Evolutionary conservation across 805 yeast species (phyloP).

Genomic region (Yamadazyma olivae): DNA sequence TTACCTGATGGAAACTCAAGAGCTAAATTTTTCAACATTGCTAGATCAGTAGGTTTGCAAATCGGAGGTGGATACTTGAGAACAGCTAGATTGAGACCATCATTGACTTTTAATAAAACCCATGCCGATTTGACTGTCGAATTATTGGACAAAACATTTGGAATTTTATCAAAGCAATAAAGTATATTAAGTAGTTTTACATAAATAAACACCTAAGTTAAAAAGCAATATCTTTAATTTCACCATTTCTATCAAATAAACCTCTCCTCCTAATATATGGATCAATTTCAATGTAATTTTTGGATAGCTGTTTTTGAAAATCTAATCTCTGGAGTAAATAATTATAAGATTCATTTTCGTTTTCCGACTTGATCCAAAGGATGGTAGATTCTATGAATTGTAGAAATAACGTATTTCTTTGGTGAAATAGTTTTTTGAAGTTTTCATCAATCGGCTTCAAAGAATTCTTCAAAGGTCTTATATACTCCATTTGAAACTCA

Average conservation of each 20-base stretch:
- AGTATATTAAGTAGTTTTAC: too few relatives aligned
- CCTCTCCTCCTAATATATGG: conserved; percentile 78
- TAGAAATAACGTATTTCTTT: conserved; percentile 47
- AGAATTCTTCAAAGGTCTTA: conserved; percentile 57
- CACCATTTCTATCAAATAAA: conserved; percentile 69
- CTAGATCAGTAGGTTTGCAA: conserved; percentile 65
- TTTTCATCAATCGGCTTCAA: conserved; percentile 29
- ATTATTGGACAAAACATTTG: conserved; percentile 4
- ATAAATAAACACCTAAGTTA: neutral
- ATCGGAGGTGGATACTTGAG: conserved; percentile 80
- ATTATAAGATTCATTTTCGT: conserved; percentile 41
- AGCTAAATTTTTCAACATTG: conserved; percentile 53
- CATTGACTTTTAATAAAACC: conserved; percentile 42
- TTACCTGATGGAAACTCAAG: conserved; percentile 44
- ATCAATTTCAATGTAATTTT: conserved; percentile 66
- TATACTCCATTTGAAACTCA: conserved; percentile 50
- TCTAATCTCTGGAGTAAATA: conserved; percentile 50
- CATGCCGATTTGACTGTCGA: conserved; percentile 66
- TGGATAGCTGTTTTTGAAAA: conserved; percentile 50
- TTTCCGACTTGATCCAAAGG: conserved; percentile 66
- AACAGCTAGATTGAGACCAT: conserved; percentile 76
- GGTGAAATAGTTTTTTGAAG: conserved; percentile 5
- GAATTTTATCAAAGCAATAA: neutral
- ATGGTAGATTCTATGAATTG: conserved; percentile 61
- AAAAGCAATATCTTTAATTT: conserved; percentile 1